These are phyloP conservation scores for Blastobotrys elegans DNA, from an alignment of 1,139 yeast genomes.

Conservation along the genomic window DNA sequence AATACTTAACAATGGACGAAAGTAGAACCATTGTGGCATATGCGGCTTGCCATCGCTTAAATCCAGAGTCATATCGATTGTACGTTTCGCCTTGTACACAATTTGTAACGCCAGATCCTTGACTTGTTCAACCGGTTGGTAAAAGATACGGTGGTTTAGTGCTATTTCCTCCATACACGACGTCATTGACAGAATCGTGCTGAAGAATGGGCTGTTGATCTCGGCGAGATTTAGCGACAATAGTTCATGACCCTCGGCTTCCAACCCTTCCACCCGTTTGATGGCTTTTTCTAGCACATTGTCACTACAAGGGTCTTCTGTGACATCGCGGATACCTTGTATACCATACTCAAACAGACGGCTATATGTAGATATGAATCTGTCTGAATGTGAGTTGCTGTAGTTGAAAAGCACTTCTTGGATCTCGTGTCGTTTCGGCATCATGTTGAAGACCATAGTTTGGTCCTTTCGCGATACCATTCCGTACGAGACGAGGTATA, in stretches of 20 bases:
- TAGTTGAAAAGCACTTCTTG: neutral
- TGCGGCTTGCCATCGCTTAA: constrained; percentile 2
- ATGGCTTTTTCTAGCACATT: neutral
- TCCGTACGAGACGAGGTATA: neutral
- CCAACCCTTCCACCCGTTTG: neutral
- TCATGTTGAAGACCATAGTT: neutral
- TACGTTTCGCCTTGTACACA: neutral
- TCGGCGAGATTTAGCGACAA: neutral
- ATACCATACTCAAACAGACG: neutral
- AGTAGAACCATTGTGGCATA: constrained; percentile 9
- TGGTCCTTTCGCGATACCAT: neutral
- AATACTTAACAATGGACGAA: constrained; percentile 7
- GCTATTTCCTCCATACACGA: constrained; percentile 2
- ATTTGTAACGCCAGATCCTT: constrained; percentile 2
- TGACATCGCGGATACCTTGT: neutral
- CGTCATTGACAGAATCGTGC: neutral
- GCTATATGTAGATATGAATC: neutral
- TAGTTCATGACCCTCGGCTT: neutral
- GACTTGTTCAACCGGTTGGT: neutral
- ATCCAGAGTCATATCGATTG: constrained; percentile 1
- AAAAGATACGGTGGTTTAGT: constrained; percentile 3
- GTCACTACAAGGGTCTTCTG: neutral
- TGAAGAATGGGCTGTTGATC: neutral
- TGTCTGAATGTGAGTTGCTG: neutral
- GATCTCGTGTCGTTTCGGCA: neutral